These are phyloP conservation scores for Pichia sp. DNA, from an alignment of 1,139 yeast genomes.

Conservation along the genomic window DNA sequence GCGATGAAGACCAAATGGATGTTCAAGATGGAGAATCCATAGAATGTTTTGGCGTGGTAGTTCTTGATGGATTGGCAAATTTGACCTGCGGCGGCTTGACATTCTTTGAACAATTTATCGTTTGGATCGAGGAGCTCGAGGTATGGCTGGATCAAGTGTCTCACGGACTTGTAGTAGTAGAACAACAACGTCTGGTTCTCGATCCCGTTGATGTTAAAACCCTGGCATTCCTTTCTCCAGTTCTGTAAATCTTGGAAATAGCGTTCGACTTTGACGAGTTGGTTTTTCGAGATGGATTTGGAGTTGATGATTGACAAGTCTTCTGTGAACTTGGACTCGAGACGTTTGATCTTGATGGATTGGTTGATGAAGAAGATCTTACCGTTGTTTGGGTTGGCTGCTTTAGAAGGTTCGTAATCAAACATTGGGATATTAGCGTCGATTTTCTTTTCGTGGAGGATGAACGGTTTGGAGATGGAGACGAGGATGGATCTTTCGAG, in stretches of 20 bases:
- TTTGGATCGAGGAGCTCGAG: slow-evolving; percentile 55
- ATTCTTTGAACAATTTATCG: slow-evolving; percentile 53
- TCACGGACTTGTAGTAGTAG: slow-evolving; percentile 54
- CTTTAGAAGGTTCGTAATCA: slow-evolving; percentile 37
- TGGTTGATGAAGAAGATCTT: slow-evolving; percentile 49
- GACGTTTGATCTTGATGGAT: slow-evolving; percentile 48
- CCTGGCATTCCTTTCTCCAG: slow-evolving; percentile 51
- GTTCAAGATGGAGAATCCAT: slow-evolving; percentile 59
- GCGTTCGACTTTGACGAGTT: slow-evolving; percentile 43
- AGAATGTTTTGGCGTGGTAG: slow-evolving; percentile 54
- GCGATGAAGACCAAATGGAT: slow-evolving; percentile 63
- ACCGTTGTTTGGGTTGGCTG: slow-evolving; percentile 34
- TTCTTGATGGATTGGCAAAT: slow-evolving; percentile 57
- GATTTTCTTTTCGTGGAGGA: slow-evolving; percentile 45
- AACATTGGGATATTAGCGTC: slow-evolving; percentile 48
- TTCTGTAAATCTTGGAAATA: slow-evolving; percentile 47
- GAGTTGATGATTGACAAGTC: slow-evolving; percentile 38
- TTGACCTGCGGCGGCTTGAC: slow-evolving; percentile 65
- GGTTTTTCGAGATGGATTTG: slow-evolving; percentile 33
- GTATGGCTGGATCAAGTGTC: slow-evolving; percentile 57
- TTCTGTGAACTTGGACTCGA: slow-evolving; percentile 56
- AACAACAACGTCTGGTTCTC: slow-evolving; percentile 53
- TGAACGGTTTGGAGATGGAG: slow-evolving; percentile 54
- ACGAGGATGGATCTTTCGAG: slow-evolving; percentile 55
- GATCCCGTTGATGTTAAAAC: slow-evolving; percentile 37